Conservation (phyloP, 2,329 filamentous ascomycete species). For the Colletotrichum abscissum region DNA sequence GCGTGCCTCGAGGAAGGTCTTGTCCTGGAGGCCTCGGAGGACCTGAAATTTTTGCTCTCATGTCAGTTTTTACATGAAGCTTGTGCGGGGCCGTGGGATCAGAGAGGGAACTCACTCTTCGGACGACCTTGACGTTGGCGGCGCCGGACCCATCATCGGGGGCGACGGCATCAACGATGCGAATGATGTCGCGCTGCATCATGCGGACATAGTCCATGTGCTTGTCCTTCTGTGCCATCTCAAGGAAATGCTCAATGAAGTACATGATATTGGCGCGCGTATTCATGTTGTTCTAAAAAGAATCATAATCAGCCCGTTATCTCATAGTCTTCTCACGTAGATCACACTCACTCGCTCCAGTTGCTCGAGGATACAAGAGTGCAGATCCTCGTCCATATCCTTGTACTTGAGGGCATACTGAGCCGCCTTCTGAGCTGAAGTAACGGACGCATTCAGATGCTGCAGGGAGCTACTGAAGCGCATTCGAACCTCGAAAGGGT, state of each 20-base stretch:
- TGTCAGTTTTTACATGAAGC: conserved; percentile 14
- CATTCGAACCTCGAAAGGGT: conserved; percentile 98
- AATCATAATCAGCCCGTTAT: conserved; percentile 20
- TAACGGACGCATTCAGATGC: conserved; percentile 89
- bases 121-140: conserved; percentile 92
- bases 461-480: conserved; percentile 93
- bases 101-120: conserved; percentile 69
- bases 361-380: conserved; percentile 97
- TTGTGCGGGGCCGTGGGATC: background rate
- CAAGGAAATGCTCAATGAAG: conserved; percentile 95
- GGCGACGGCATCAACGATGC: conserved; percentile 91
- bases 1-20: conserved; percentile 78
- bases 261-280: conserved; percentile 99
- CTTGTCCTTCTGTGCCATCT: conserved; percentile 81
- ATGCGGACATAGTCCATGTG: conserved; percentile 88
- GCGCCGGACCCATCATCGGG: conserved; percentile 88
- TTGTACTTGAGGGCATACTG: conserved; percentile 94
- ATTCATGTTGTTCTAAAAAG: conserved; percentile 86
- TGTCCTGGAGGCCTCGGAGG: conserved; percentile 75
- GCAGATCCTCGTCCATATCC: conserved; percentile 96
- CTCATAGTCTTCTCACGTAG: background rate
- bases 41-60: conserved; percentile 58
- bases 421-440: conserved; percentile 90
- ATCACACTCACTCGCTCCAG: conserved; percentile 76
- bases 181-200: conserved; percentile 93